Conservation (phyloP, 495 filamentous ascomycete species). For the Xylaria venustula region DNA sequence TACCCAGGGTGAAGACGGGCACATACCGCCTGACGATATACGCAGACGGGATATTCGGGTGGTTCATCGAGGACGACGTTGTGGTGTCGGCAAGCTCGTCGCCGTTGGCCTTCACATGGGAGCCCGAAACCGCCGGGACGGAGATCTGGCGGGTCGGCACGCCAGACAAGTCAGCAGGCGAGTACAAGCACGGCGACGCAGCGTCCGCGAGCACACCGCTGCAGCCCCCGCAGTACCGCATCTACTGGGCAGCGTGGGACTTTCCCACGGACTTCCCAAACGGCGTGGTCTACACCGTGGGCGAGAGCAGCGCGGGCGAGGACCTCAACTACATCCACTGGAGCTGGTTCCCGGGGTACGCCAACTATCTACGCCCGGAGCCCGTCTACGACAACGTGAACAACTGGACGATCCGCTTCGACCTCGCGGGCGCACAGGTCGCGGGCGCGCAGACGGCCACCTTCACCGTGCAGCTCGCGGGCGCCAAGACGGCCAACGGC, state of each 20-base stretch:
- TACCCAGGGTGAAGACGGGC: constrained; percentile 49
- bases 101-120: constrained; percentile 34
- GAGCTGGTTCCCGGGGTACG: constrained; percentile 44
- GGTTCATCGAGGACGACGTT: constrained; percentile 31
- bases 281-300: constrained; percentile 46
- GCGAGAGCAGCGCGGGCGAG: constrained; percentile 33
- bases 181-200: constrained; percentile 52
- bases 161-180: constrained; percentile 55
- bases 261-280: constrained; percentile 55
- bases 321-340: constrained; percentile 55
- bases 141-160: constrained; percentile 57
- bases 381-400: constrained; percentile 34
- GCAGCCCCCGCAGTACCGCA: constrained; percentile 49
- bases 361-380: constrained; percentile 25
- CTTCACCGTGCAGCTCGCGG: constrained; percentile 54
- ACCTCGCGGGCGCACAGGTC: constrained; percentile 26
- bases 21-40: constrained; percentile 56
- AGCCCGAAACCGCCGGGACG: constrained; percentile 47
- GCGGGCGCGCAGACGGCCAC: constrained; percentile 37
- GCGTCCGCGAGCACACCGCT: constrained; percentile 43
- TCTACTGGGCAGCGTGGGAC: constrained; percentile 57
- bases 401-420: constrained; percentile 52
- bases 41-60: constrained; percentile 56
- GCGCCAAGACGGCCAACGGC: constrained; percentile 51
- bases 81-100: constrained; percentile 30